Base-by-base conservation (phyloP, 1,139 yeast species). In the Blastobotrys aristatus region DNA sequence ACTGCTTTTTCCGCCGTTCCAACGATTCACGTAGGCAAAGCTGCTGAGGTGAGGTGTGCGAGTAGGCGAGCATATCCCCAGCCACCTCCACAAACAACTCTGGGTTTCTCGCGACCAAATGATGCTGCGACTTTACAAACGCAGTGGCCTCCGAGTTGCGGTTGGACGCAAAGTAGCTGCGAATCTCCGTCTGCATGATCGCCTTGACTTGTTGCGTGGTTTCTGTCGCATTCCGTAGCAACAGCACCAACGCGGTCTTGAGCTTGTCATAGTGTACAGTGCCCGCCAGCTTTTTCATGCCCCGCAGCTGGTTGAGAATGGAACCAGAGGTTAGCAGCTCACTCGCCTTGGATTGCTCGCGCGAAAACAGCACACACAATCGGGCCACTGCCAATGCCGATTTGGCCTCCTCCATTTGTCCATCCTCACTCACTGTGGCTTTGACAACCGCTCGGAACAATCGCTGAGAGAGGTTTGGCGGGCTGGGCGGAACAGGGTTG, bases 171-270 rank as follows among this genome's bases (percentile, higher is more conserved):
- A 66, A 60, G 82, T 50, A 75, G 63, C 18, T 46, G 26, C 50
- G 52, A 33, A 66, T 55, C 37, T 63, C 69, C 21, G 45, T 51
- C 4, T 66, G 61, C 62, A 87, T 77, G 39, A 76, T 67, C 17
- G 68, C 68, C 24, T 71, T 68, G 16, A 88, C 67, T 14, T 78
- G 67, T 0, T 72, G 74, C 0, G 68, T 65, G 1, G 80, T 75
- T 61, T 90, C 97, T 60, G 82, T 80, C 49, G 89, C 79, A 46
- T 85, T 73, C 59, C 96, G 75, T 4, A 83, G 65, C 26, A 88
- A 68, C 21, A 79, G 69, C 17, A 59, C 46, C 4, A 64, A 39
- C 2, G 64, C 53, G 10, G 62, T 58, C 27, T 61, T 59, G 18
- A 71, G 63, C 16, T 67, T 59, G n/a, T 62, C 64, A 18, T 59